A percentile compares a stretch with the other conserved stretches of the same genome.
Evolutionary conservation across 1,284 basidiomycete species (phyloP).

Genomic region (Abortiporus biennis): DNA sequence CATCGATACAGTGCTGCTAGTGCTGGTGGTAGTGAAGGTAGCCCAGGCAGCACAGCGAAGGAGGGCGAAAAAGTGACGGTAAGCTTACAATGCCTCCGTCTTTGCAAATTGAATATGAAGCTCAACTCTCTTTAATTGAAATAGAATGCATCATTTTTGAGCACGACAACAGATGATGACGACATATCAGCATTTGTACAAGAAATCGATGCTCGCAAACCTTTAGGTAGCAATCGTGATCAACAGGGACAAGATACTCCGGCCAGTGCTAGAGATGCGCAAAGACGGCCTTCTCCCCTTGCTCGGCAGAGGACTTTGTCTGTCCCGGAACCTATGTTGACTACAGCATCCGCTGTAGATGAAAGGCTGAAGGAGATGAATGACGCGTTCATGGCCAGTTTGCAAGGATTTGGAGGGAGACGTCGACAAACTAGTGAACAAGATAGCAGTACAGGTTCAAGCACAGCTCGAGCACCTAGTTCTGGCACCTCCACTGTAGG

Average conservation of each 20-base stretch:
- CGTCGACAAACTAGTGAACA: slow-evolving; percentile 18
- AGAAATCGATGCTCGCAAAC: slow-evolving; percentile 64
- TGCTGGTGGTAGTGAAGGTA: slow-evolving; percentile 33
- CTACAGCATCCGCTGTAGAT: slow-evolving; percentile 56
- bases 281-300: slow-evolving; percentile 1
- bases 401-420: slow-evolving; percentile 27
- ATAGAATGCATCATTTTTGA: slow-evolving; percentile 39
- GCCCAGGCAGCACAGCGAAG: slow-evolving; percentile 31
- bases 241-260: slow-evolving; percentile 9
- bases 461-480: slow-evolving; percentile 14
- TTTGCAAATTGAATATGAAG: background rate
- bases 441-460: slow-evolving; percentile 12
- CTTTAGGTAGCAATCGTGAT: slow-evolving; percentile 37
- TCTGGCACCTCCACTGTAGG: slow-evolving; percentile 14
- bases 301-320: slow-evolving; percentile 13
- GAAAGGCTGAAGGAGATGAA: slow-evolving; percentile 59
- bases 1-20: slow-evolving; percentile 49
- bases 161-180: slow-evolving; percentile 57
- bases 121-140: slow-evolving; percentile 2
- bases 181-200: slow-evolving; percentile 72
- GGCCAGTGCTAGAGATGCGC: slow-evolving; percentile 4
- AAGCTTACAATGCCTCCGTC: slow-evolving; percentile 7
- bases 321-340: slow-evolving; percentile 36
- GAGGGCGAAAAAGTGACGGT: slow-evolving; percentile 30
- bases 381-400: slow-evolving; percentile 52